These are phyloP conservation scores for Trichosporon sp. DNA, from an alignment of 1,284 basidiomycete species.

Conservation along the genomic window DNA sequence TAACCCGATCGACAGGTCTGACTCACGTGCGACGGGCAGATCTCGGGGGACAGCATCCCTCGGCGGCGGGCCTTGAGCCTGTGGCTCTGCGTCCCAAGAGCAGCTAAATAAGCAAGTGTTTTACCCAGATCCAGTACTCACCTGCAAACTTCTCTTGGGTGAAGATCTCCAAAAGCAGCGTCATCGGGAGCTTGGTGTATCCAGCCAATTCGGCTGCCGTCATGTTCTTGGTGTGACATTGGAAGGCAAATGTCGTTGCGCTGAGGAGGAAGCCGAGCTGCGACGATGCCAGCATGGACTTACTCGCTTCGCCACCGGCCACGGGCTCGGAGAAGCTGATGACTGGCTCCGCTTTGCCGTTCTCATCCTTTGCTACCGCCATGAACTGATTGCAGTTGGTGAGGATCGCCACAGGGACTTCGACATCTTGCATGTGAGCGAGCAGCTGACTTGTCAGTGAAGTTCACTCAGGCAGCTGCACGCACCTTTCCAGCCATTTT, in stretches of 20 bases:
- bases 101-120: no score
- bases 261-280: slow-evolving; percentile 12
- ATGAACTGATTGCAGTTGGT: slow-evolving; percentile 16
- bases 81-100: neutral
- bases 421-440: neutral
- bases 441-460: neutral
- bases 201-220: neutral
- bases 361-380: neutral
- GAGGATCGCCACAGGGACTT: neutral
- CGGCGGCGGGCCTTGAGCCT: slow-evolving; percentile 4
- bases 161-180: neutral
- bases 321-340: slow-evolving; percentile 9
- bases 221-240: neutral
- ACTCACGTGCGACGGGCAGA: slow-evolving; percentile 9
- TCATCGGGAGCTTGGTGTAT: neutral
- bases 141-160: slow-evolving; percentile 6
- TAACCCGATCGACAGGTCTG: no score
- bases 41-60: neutral
- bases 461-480: no score
- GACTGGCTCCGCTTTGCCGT: neutral
- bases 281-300: slow-evolving; percentile 2
- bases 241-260: slow-evolving; percentile 5
- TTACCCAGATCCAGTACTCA: no score
- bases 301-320: neutral
- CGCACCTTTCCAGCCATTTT: neutral